These are phyloP conservation scores for Hymenoscyphus repandus DNA, from an alignment of 2,329 filamentous ascomycete species.

Conservation along the genomic window DNA sequence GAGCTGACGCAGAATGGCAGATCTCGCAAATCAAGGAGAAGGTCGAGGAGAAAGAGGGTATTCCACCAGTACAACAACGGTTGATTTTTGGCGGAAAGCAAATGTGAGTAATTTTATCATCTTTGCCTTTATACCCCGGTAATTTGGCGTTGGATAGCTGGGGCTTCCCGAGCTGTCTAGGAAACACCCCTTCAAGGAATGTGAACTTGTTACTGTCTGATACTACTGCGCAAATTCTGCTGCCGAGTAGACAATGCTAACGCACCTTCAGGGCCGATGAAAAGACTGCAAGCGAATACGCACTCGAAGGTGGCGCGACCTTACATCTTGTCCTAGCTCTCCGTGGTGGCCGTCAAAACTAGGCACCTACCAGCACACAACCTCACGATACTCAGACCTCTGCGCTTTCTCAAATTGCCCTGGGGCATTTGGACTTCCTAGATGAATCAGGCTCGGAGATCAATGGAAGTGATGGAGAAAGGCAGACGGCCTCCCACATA, in stretches of 20 bases:
- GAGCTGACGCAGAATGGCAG: constrained; percentile 40
- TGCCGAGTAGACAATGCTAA: neutral
- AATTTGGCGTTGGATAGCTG: neutral
- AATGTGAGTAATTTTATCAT: constrained; percentile 57
- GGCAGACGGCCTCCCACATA: too few species aligned
- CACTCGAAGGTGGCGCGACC: constrained; percentile 85
- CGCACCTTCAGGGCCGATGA: constrained; percentile 71
- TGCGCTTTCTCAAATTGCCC: too few species aligned
- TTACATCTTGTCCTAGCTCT: constrained; percentile 94
- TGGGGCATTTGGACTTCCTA: too few species aligned
- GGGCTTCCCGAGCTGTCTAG: too few species aligned
- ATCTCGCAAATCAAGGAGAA: constrained; percentile 97
- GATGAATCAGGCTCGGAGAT: too few species aligned
- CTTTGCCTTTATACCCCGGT: neutral
- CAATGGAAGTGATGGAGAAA: too few species aligned
- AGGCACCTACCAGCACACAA: neutral
- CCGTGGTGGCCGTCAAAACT: constrained; percentile 57
- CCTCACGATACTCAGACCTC: too few species aligned
- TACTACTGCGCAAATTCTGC: too few species aligned
- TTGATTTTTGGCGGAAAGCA: constrained; percentile 97
- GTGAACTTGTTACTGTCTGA: too few species aligned
- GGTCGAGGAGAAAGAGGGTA: constrained; percentile 98
- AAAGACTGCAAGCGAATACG: constrained; percentile 86
- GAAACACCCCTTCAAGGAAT: too few species aligned
- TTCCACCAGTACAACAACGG: constrained; percentile 92